Evolutionary conservation across 2,329 filamentous ascomycete genomes (phyloP).

Genomic region (Aspergillus chevalieri): DNA sequence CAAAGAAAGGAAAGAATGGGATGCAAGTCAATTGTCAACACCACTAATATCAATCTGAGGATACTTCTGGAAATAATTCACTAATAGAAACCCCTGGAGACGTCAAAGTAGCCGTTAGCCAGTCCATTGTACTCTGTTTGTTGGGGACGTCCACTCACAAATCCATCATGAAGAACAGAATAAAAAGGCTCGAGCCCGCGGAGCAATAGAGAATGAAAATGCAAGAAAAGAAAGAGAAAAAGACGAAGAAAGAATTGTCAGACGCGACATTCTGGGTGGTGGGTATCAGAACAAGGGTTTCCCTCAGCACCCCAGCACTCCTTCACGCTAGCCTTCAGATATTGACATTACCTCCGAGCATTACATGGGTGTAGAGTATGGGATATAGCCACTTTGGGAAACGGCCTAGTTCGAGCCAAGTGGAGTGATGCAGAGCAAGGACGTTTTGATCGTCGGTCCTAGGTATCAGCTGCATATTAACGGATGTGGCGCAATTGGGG

Average conservation of each 20-base stretch:
- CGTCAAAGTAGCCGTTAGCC: constrained; percentile 8
- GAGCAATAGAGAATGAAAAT: constrained; percentile 9
- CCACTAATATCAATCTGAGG: constrained; percentile 23
- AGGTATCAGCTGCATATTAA: not conserved
- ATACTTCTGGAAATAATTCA: constrained; percentile 9
- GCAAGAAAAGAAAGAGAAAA: constrained; percentile 13
- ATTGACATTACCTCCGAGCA: constrained; percentile 13
- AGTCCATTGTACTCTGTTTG: not conserved
- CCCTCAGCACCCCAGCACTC: constrained; percentile 11
- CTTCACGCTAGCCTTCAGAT: constrained; percentile 12
- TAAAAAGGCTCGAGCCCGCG: constrained; percentile 27
- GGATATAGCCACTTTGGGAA: constrained; percentile 8
- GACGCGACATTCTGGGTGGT: constrained; percentile 8
- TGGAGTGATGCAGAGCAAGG: constrained; percentile 10
- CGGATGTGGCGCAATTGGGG: constrained; percentile 1
- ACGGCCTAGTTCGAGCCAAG: constrained; percentile 7
- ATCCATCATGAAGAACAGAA: constrained; percentile 7
- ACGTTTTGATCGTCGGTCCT: constrained; percentile 6
- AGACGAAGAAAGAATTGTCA: constrained; percentile 9
- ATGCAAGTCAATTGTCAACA: constrained; percentile 6
- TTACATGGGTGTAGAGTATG: constrained; percentile 7
- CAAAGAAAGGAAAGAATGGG: constrained; percentile 13
- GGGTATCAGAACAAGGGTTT: constrained; percentile 17
- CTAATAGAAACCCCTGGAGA: constrained; percentile 11
- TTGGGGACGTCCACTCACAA: constrained; percentile 9